Conservation (phyloP, 345 rosid genomes). For the Bruguiera sexangula region DNA sequence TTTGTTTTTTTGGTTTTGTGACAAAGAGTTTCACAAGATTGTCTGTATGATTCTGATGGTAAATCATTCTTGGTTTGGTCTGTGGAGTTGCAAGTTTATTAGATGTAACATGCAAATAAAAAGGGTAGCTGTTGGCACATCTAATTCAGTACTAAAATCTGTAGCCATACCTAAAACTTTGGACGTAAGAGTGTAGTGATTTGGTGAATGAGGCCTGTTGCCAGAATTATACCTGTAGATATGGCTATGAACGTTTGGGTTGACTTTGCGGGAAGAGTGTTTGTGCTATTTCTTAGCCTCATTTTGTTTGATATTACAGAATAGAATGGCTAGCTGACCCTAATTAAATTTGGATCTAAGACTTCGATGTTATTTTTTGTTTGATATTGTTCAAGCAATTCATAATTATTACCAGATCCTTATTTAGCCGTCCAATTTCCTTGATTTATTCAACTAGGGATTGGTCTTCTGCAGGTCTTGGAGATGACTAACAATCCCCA, state of each 20-base stretch:
- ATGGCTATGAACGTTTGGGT: not conserved
- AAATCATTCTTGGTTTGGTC: too few relatives aligned
- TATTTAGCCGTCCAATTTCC: not conserved
- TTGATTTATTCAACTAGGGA: not conserved
- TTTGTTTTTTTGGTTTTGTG: not conserved
- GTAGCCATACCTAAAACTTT: not conserved
- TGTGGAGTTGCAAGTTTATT: too few relatives aligned
- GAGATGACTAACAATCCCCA: slow-evolving; percentile 77
- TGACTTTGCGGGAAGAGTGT: not conserved
- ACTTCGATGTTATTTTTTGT: too few relatives aligned
- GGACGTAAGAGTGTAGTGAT: not conserved
- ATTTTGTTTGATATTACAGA: not conserved
- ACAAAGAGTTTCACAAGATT: not conserved
- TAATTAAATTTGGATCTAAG: too few relatives aligned
- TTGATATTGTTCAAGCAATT: too few relatives aligned
- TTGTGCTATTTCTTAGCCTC: not conserved
- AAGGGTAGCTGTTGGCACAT: too few relatives aligned
- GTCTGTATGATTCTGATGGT: not conserved
- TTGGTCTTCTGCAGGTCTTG: slow-evolving; percentile 47
- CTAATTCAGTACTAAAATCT: not conserved
- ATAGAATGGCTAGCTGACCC: too few relatives aligned
- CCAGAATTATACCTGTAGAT: not conserved
- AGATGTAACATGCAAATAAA: too few relatives aligned
- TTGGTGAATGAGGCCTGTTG: not conserved
- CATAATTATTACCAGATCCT: too few relatives aligned